These are phyloP conservation scores for Penicillium pulvis DNA, from an alignment of 495 filamentous ascomycete species.

Conservation along the genomic window DNA sequence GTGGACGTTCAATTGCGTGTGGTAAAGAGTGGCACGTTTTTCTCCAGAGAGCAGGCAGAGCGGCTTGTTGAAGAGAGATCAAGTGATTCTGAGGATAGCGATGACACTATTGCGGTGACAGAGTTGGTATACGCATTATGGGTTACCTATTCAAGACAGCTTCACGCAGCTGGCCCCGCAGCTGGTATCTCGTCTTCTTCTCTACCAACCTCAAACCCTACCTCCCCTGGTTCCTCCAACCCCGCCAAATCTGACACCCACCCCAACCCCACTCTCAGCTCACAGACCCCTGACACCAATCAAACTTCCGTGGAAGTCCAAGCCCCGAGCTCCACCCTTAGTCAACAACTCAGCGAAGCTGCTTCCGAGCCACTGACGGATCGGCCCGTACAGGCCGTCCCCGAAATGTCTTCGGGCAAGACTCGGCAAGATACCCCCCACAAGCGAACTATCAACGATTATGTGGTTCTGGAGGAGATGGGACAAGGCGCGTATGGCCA, in stretches of 20 bases:
- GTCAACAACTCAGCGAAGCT: slow-evolving; percentile 74
- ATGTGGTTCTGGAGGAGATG: slow-evolving; percentile 95
- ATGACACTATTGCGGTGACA: slow-evolving; percentile 52
- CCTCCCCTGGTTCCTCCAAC: slow-evolving; percentile 12
- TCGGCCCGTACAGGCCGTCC: slow-evolving; percentile 46
- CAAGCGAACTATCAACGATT: slow-evolving; percentile 88
- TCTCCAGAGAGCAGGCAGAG: slow-evolving; percentile 46
- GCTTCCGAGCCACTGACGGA: slow-evolving; percentile 56
- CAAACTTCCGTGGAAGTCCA: slow-evolving; percentile 32
- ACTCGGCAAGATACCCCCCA: slow-evolving; percentile 36
- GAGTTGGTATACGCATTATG: slow-evolving; percentile 94
- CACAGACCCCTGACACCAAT: slow-evolving; percentile 12
- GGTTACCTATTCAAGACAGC: slow-evolving; percentile 93
- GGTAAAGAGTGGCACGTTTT: slow-evolving; percentile 76
- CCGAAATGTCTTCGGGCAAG: slow-evolving; percentile 36
- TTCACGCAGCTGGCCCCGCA: slow-evolving; percentile 73
- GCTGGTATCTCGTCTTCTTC: slow-evolving; percentile 46
- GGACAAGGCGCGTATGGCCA: slow-evolving; percentile 97
- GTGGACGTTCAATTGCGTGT: slow-evolving; percentile 96
- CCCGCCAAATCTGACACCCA: slow-evolving; percentile 10
- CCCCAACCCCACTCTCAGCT: slow-evolving; percentile 5
- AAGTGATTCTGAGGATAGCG: slow-evolving; percentile 39
- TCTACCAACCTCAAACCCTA: slow-evolving; percentile 22
- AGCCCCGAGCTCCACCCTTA: slow-evolving; percentile 66
- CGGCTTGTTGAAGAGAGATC: slow-evolving; percentile 27